Percentiles rank a stretch among this genome's conserved stretches.
phyloP scores from a whole-genome alignment of 2,329 filamentous ascomycete genomes.

The Fusarium acutatum region DNA sequence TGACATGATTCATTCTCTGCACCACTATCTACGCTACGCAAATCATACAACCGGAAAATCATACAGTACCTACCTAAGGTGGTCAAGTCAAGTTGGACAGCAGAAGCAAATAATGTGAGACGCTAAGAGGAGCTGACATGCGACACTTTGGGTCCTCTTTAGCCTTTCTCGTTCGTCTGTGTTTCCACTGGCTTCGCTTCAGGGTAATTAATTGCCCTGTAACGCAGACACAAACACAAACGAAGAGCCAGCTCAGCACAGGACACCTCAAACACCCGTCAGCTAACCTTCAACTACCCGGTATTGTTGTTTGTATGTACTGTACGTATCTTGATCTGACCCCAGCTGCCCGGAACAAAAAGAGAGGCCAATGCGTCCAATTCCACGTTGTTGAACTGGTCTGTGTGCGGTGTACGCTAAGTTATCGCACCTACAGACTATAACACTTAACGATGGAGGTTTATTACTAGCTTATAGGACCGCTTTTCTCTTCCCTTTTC shows the following conservation, averaged over 20 bases:
- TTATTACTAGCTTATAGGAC: neutral
- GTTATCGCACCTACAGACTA: neutral
- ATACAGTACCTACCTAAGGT: neutral
- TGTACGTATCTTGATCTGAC: neutral
- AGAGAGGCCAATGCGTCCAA: constrained; percentile 3
- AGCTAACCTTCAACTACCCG: neutral
- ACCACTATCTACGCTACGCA: neutral
- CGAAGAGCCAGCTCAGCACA: constrained; percentile 2
- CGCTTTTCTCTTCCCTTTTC: neutral
- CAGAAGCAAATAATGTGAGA: constrained; percentile 13
- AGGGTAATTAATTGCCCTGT: constrained; percentile 10
- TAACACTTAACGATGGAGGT: neutral
- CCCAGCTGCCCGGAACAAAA: neutral
- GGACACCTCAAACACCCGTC: neutral
- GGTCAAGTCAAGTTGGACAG: neutral
- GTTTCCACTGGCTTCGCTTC: constrained; percentile 8
- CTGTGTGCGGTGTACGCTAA: constrained; percentile 6
- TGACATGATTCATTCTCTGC: neutral
- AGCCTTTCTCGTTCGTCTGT: neutral
- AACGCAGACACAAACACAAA: constrained; percentile 31
- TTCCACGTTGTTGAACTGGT: constrained; percentile 15
- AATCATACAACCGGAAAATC: neutral
- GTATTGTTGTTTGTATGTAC: neutral
- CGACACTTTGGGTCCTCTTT: constrained; percentile 4
- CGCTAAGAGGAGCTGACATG: constrained; percentile 24